Conservation (phyloP, 805 yeast species). For the Hanseniaspora hatyaiensis region DNA sequence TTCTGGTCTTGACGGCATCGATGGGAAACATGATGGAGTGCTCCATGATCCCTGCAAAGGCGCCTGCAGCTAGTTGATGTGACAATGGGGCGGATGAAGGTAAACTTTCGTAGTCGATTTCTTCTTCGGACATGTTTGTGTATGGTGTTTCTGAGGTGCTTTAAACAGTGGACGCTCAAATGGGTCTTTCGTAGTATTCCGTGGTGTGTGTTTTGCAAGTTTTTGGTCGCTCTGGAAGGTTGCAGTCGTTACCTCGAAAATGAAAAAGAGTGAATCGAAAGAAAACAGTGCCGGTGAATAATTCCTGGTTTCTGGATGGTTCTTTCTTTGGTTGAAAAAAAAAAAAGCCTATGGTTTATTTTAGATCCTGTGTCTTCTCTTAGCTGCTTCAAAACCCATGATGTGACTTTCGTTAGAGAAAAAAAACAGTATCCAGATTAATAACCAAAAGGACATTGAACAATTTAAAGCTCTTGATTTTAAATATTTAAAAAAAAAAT, state of each 20-base stretch:
- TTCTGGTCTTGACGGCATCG: conserved; percentile 90
- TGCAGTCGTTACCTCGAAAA: too few species aligned
- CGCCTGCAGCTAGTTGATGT: conserved; percentile 84
- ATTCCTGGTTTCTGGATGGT: background rate
- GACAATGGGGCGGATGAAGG: conserved; percentile 75
- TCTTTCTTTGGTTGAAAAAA: background rate
- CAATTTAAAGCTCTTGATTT: too few species aligned
- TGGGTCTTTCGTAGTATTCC: too few species aligned
- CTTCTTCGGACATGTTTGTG: conserved; percentile 27
- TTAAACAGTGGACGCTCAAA: background rate
- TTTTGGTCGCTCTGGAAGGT: too few species aligned
- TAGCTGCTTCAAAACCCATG: background rate
- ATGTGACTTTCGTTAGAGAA: background rate
- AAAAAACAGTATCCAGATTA: too few species aligned
- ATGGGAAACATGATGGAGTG: conserved; percentile 95
- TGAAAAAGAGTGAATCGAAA: too few species aligned
- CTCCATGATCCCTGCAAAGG: conserved; percentile 98
- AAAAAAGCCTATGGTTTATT: background rate
- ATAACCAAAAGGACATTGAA: too few species aligned
- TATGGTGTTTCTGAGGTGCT: background rate
- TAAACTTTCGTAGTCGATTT: conserved; percentile 80
- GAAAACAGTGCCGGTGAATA: too few species aligned
- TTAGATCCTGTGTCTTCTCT: background rate
- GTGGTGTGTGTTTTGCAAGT: too few species aligned
- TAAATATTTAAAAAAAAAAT: too few species aligned